These are phyloP conservation scores for Cladosporium cucumerinum DNA, from an alignment of 2,329 filamentous ascomycete genomes.

Conservation along the genomic window DNA sequence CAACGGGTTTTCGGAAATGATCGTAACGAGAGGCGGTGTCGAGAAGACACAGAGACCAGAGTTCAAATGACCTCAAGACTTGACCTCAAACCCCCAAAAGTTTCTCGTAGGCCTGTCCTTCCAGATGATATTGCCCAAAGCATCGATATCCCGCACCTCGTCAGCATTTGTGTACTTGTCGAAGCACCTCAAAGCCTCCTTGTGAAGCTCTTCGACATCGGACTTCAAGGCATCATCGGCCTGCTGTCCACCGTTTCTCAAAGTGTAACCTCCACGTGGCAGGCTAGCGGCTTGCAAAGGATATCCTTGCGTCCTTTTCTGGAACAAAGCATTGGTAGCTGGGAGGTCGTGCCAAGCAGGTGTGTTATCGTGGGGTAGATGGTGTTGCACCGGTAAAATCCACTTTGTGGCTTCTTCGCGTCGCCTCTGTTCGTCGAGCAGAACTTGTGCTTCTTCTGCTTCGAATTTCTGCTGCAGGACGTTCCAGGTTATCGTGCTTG, in stretches of 20 bases:
- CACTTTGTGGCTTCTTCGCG: slow-evolving; percentile 18
- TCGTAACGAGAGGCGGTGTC: neutral
- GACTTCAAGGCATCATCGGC: slow-evolving; percentile 21
- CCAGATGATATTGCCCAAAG: slow-evolving; percentile 33
- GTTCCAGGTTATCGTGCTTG: slow-evolving; percentile 5
- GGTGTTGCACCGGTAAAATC: slow-evolving; percentile 26
- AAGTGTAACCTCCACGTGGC: slow-evolving; percentile 27
- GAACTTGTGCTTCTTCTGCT: slow-evolving; percentile 7
- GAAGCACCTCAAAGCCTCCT: slow-evolving; percentile 27
- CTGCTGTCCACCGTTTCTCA: slow-evolving; percentile 25
- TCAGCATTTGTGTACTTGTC: slow-evolving; percentile 29
- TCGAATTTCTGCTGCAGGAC: slow-evolving; percentile 14
- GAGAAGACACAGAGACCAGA: neutral
- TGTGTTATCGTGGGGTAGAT: slow-evolving; percentile 26
- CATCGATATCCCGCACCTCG: slow-evolving; percentile 31
- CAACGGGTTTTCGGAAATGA: neutral
- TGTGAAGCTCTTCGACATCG: slow-evolving; percentile 25
- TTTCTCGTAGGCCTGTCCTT: slow-evolving; percentile 32
- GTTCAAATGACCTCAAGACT: neutral
- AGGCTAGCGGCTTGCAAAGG: slow-evolving; percentile 28
- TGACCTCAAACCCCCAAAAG: slow-evolving; percentile 29
- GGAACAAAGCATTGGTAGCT: slow-evolving; percentile 31
- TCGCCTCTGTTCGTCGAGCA: slow-evolving; percentile 14
- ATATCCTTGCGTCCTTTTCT: slow-evolving; percentile 26
- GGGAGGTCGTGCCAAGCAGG: slow-evolving; percentile 33